Evolutionary conservation across 2,329 filamentous ascomycete genomes (phyloP).

Genomic region (Diaporthe caulivora): DNA sequence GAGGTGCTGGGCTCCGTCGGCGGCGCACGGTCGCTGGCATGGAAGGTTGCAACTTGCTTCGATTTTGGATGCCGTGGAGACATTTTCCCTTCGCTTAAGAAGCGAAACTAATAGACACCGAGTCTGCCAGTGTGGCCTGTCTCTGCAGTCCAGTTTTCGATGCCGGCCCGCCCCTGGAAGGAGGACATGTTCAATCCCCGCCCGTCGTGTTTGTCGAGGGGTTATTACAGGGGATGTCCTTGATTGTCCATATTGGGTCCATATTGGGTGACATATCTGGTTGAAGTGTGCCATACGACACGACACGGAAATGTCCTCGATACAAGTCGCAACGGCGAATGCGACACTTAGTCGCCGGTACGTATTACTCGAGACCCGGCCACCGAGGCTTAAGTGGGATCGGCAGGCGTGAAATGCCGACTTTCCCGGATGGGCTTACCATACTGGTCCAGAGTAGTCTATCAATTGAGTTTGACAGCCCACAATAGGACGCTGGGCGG

Average conservation of each 20-base stretch:
- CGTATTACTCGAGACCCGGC: background rate
- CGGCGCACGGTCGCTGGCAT: slow-evolving; percentile 6
- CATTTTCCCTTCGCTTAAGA: slow-evolving; percentile 13
- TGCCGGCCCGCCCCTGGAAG: slow-evolving; percentile 22
- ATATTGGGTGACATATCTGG: background rate
- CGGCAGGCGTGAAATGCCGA: background rate
- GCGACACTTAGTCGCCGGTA: slow-evolving; percentile 3
- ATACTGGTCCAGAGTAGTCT: background rate
- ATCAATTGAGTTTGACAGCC: slow-evolving; percentile 4
- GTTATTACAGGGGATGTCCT: background rate
- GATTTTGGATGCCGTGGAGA: slow-evolving; percentile 8
- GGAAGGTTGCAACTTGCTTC: slow-evolving; percentile 15
- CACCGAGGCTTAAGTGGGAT: slow-evolving; percentile 4
- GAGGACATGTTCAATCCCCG: background rate
- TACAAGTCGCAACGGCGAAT: background rate
- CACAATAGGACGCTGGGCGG: background rate
- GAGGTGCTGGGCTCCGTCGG: slow-evolving; percentile 3
- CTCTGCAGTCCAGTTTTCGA: background rate
- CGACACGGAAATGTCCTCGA: slow-evolving; percentile 10
- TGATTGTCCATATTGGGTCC: background rate
- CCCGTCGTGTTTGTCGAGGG: background rate
- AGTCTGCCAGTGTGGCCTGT: background rate
- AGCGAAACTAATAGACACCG: background rate
- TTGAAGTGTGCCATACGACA: slow-evolving; percentile 1
- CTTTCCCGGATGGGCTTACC: background rate